Evolutionary conservation across 176 grass and related monocot genomes (phyloP).

Genomic region (Oryza glumipatula): DNA sequence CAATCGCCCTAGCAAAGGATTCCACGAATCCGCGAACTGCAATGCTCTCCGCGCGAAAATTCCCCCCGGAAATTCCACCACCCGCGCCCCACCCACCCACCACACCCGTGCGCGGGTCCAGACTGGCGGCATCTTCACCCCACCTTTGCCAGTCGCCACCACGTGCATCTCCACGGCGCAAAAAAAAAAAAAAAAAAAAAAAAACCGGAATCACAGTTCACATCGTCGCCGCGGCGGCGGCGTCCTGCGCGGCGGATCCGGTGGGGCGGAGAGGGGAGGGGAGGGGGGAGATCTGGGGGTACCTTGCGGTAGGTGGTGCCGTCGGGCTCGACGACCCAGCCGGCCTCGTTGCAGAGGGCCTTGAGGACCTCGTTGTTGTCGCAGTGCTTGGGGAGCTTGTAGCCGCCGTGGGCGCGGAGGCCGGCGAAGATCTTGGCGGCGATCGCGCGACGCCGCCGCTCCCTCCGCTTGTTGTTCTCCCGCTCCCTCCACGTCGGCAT

Average conservation of each 20-base stretch:
- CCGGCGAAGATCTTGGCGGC: slow-evolving; percentile 94
- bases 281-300: slow-evolving; percentile 39
- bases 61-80: slow-evolving; percentile 9
- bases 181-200: not conserved
- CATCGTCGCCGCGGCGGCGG: not conserved
- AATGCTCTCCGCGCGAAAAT: not conserved
- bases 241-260: not conserved
- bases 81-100: not conserved
- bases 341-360: slow-evolving; percentile 86
- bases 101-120: slow-evolving; percentile 51
- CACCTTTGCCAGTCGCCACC: slow-evolving; percentile 31
- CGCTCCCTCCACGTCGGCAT: slow-evolving; percentile 96
- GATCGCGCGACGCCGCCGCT: slow-evolving; percentile 86
- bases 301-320: slow-evolving; percentile 98
- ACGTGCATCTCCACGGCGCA: slow-evolving; percentile 35
- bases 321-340: slow-evolving; percentile 84
- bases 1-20: not conserved
- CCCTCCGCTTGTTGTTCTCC: slow-evolving; percentile 94
- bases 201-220: slow-evolving; percentile 19
- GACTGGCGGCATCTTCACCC: slow-evolving; percentile 52
- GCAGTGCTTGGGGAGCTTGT: slow-evolving; percentile 87
- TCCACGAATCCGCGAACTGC: not conserved
- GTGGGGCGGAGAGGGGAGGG: too few relatives aligned
- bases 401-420: slow-evolving; percentile 84
- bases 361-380: slow-evolving; percentile 97